A percentile compares a stretch with the other conserved stretches of the same genome.
Conservation (phyloP, 345 rosid species). For the Hevea brasiliensis region DNA sequence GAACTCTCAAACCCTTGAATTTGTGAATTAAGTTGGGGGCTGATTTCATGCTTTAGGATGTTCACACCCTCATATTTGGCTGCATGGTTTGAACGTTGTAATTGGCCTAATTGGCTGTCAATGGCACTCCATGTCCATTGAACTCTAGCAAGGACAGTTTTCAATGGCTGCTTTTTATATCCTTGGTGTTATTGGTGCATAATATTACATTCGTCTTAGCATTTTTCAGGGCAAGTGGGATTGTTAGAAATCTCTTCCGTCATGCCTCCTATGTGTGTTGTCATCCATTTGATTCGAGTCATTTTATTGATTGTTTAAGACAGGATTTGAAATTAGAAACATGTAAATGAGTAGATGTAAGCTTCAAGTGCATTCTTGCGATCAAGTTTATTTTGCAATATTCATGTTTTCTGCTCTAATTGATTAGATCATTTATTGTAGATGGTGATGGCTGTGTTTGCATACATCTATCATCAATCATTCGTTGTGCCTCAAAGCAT, state of each 20-base stretch:
- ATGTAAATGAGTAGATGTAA: background rate
- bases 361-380: background rate
- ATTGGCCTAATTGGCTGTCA: no score
- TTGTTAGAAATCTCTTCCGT: background rate
- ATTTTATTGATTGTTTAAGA: background rate
- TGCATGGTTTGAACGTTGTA: background rate
- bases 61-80: background rate
- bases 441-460: constrained; percentile 99
- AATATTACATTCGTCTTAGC: background rate
- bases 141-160: background rate
- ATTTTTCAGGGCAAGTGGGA: background rate
- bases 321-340: background rate
- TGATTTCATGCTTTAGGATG: background rate
- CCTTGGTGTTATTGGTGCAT: background rate
- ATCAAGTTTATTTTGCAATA: background rate
- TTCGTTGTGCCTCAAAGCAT: constrained; percentile 60
- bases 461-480: constrained; percentile 90
- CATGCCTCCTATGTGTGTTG: background rate
- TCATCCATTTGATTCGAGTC: background rate
- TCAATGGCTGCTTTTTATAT: background rate
- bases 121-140: no score
- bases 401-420: background rate
- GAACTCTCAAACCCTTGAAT: background rate
- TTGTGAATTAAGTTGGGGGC: background rate
- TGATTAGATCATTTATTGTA: constrained; percentile 23